Evolutionary conservation across 805 yeast genomes (phyloP), one percentile per base, ranked within the genome.

Genomic region (Sugiyamaella lignohabitans): DNA sequence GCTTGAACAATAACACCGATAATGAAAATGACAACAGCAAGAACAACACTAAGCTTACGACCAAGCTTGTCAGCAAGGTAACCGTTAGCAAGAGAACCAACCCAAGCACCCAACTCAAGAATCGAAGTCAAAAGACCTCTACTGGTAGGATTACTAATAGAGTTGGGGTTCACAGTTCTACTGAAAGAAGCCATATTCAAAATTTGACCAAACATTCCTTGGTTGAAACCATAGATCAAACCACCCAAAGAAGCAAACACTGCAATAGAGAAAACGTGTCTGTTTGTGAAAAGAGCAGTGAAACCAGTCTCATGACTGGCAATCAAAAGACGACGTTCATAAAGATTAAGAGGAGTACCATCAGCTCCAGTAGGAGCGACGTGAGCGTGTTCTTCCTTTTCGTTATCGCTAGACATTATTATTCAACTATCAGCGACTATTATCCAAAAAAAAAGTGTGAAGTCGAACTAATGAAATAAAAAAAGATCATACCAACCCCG

Each of bases 11-110:
- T 47, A 5, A 60, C 64, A 38, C 65, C 65, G 19, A 62, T 41
- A 42, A 45, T 40, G 53, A 60, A 60, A 11, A 60, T 49, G 21
- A 57, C 45, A 16, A 52, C 43, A 20, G 59, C 87, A 54, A 73
- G 57, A 66, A 79, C 78, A 62, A 82, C 68, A 30, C 83, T 78
- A 58, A 76, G 72, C 59, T 76, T 80, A 59, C 87, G 70, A 17
- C 86, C 86, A 48, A 79, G 70, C 41, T 58, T 68, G 57, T 81
- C 86, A 55, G 74, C 72, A 36, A 79, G 64, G 42, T 55, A 71
- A 2, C 85, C 84, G 47, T 84, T 85, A 14, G 79, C 63, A 21
- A 80, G 58, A 5, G 76, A 75, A 62, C 86, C 86, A 2, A 49
- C 52, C 56, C 56, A 53, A 18, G 57, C 56, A 40, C 57, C 56